Percentiles rank a stretch among this genome's conserved stretches.
Evolutionary conservation across 2,329 filamentous ascomycete genomes (phyloP).

Genomic region (Fusarium sambucinum): DNA sequence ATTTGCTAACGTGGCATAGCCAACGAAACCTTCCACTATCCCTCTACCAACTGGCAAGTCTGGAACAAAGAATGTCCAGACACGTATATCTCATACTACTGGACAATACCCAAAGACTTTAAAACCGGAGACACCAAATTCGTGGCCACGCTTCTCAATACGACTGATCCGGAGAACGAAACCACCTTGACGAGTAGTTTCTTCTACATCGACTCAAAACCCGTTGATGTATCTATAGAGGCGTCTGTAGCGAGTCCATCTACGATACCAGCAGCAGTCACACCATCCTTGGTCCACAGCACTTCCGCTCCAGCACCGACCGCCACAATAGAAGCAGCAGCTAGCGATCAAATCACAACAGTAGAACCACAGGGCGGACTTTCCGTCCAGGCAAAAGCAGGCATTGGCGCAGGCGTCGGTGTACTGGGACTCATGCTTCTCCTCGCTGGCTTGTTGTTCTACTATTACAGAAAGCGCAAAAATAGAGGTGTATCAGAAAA

Average conservation of each 20-base stretch:
- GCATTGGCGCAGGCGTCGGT: slow-evolving; percentile 6
- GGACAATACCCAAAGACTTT: slow-evolving; percentile 4
- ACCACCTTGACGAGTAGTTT: neutral
- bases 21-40: slow-evolving; percentile 7
- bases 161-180: neutral
- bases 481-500: neutral
- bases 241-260: neutral
- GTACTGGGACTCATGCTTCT: neutral
- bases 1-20: neutral
- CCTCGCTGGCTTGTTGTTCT: neutral
- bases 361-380: neutral
- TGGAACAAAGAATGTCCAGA: slow-evolving; percentile 1
- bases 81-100: slow-evolving; percentile 1
- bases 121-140: neutral
- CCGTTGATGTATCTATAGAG: neutral
- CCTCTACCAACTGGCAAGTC: neutral
- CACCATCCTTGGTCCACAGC: neutral
- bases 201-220: slow-evolving; percentile 10
- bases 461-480: slow-evolving; percentile 1
- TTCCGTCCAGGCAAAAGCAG: neutral
- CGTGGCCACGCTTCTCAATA: neutral
- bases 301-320: neutral
- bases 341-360: neutral
- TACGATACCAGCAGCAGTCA: neutral
- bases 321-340: neutral